Evolutionary conservation across 495 filamentous ascomycete species (phyloP).

Genomic region (Hypoxylon intermedium): DNA sequence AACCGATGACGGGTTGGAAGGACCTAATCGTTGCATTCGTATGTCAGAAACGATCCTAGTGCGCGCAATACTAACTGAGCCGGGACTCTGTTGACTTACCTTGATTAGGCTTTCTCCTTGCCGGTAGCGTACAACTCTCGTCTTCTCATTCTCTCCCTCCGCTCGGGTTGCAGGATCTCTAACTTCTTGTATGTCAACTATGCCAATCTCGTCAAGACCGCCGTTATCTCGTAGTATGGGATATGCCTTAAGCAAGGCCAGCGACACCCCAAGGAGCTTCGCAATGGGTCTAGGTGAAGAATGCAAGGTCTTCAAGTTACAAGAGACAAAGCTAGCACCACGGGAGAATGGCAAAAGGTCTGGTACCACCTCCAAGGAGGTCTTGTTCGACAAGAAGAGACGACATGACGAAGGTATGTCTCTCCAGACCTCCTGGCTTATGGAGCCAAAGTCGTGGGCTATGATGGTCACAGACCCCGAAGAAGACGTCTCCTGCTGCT

Average conservation of each 20-base stretch:
- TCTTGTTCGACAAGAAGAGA: slow-evolving; percentile 17
- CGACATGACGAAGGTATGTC: slow-evolving; percentile 23
- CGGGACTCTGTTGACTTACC: background rate
- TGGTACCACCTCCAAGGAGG: slow-evolving; percentile 8
- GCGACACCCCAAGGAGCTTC: slow-evolving; percentile 10
- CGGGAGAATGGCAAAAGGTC: slow-evolving; percentile 27
- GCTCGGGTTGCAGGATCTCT: background rate
- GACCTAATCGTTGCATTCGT: slow-evolving; percentile 53
- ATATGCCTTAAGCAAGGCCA: slow-evolving; percentile 16
- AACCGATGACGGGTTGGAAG: slow-evolving; percentile 37
- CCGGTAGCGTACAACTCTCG: slow-evolving; percentile 2
- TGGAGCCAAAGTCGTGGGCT: slow-evolving; percentile 17
- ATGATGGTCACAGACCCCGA: slow-evolving; percentile 18
- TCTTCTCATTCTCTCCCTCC: background rate
- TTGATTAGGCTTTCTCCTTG: slow-evolving; percentile 5
- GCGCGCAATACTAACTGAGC: background rate
- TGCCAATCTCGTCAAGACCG: background rate
- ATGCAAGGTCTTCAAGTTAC: slow-evolving; percentile 24
- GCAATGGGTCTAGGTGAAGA: slow-evolving; percentile 10
- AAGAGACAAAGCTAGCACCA: slow-evolving; percentile 25
- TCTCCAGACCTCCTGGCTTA: slow-evolving; percentile 29
- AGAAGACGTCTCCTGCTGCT: slow-evolving; percentile 12
- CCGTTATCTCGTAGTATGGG: background rate
- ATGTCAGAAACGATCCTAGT: slow-evolving; percentile 11
- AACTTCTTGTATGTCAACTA: slow-evolving; percentile 3